A percentile compares a stretch with the other conserved stretches of the same genome.
Conservation (phyloP, 169 alveolate genomes). For the Perkinsus marinus region DNA sequence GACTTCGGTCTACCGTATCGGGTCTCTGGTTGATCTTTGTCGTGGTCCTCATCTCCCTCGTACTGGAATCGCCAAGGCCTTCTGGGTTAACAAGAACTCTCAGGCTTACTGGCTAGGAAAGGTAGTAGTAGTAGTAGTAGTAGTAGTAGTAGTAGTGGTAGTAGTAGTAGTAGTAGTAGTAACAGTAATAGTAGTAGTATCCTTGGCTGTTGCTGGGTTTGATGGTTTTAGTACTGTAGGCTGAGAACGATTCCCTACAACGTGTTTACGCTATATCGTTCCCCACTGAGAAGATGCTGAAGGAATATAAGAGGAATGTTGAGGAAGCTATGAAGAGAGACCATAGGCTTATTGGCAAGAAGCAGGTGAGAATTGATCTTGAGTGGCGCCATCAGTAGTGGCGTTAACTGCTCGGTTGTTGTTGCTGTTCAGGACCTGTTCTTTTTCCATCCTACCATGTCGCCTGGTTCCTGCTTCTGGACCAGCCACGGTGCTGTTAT, state of each 20-base stretch:
- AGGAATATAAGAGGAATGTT: slow-evolving; percentile 72
- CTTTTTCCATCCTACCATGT: slow-evolving; percentile 75
- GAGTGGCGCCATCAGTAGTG: too few relatives aligned
- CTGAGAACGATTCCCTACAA: slow-evolving; percentile 86
- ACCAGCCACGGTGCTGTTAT: slow-evolving; percentile 90
- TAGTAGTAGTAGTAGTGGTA: too few relatives aligned
- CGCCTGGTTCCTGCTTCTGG: slow-evolving; percentile 86
- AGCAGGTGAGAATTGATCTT: slow-evolving; percentile 29
- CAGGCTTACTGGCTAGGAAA: slow-evolving; percentile 97
- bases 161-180: too few relatives aligned
- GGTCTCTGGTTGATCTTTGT: slow-evolving; percentile 93
- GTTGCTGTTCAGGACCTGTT: slow-evolving; percentile 64
- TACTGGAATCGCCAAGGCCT: slow-evolving; percentile 84
- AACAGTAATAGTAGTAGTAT: too few relatives aligned
- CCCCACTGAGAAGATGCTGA: slow-evolving; percentile 81
- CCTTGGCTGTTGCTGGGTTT: too few relatives aligned
- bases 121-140: neutral
- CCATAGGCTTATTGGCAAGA: slow-evolving; percentile 88
- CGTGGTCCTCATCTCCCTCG: slow-evolving; percentile 98
- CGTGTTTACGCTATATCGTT: slow-evolving; percentile 97
- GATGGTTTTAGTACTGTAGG: slow-evolving; percentile 15
- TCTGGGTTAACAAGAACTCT: slow-evolving; percentile 83
- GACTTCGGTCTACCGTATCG: slow-evolving; percentile 93
- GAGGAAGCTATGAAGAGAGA: slow-evolving; percentile 97
- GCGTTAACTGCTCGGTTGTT: too few relatives aligned